Evolutionary conservation across 2,329 filamentous ascomycete species (phyloP).

Genomic region (Plenodomus tracheiphilus): DNA sequence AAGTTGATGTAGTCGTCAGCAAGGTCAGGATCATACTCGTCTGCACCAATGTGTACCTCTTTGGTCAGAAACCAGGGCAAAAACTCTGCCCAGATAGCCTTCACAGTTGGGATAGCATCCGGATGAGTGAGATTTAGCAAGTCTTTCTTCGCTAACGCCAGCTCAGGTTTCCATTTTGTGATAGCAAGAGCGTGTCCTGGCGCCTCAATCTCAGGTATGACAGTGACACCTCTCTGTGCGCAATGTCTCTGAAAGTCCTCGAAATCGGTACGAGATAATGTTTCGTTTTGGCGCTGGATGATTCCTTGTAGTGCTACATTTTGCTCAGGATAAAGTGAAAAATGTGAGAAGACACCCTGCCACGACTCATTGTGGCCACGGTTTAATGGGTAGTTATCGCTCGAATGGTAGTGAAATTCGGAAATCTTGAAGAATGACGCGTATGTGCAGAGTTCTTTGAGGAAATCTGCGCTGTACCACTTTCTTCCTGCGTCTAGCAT

Average conservation of each 20-base stretch:
- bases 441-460: slow-evolving; percentile 52
- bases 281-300: slow-evolving; percentile 42
- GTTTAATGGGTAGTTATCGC: slow-evolving; percentile 55
- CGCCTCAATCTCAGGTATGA: slow-evolving; percentile 45
- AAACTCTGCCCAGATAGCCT: slow-evolving; percentile 44
- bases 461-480: slow-evolving; percentile 48
- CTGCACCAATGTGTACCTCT: slow-evolving; percentile 44
- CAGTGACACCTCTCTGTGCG: slow-evolving; percentile 40
- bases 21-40: slow-evolving; percentile 41
- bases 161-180: slow-evolving; percentile 46
- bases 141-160: slow-evolving; percentile 41
- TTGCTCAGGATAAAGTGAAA: slow-evolving; percentile 46
- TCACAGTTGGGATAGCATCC: slow-evolving; percentile 41
- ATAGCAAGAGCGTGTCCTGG: slow-evolving; percentile 44
- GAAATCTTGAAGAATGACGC: slow-evolving; percentile 54
- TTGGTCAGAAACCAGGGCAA: slow-evolving; percentile 46
- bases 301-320: slow-evolving; percentile 39
- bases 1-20: slow-evolving; percentile 45
- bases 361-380: slow-evolving; percentile 53
- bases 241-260: slow-evolving; percentile 42
- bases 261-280: slow-evolving; percentile 38
- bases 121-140: slow-evolving; percentile 43
- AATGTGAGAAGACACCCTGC: slow-evolving; percentile 52
- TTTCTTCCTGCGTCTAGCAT: slow-evolving; percentile 52
- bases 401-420: slow-evolving; percentile 56